These are phyloP conservation scores for Amylocystis lapponica DNA, from an alignment of 768 basidiomycete species.

Conservation along the genomic window DNA sequence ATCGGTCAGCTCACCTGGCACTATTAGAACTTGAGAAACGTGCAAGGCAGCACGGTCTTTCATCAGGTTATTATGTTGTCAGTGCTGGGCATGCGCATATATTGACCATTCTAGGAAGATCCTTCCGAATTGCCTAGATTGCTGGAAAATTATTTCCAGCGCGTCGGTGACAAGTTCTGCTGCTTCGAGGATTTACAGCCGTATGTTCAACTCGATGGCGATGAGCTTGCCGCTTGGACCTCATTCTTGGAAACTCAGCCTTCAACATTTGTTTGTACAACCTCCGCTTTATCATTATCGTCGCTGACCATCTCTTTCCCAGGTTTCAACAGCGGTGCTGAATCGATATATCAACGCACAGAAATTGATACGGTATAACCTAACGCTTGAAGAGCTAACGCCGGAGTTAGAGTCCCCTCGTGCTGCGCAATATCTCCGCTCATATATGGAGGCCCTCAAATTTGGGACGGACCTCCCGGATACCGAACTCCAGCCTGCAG, in stretches of 20 bases:
- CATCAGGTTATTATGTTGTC: conserved; percentile 33
- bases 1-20: conserved; percentile 70
- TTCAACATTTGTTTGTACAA: conserved; percentile 37
- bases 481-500: conserved; percentile 83
- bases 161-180: conserved; percentile 75
- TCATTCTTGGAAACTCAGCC: conserved; percentile 45
- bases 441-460: conserved; percentile 63
- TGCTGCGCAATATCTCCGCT: conserved; percentile 45
- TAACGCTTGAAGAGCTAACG: conserved; percentile 44
- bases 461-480: conserved; percentile 59
- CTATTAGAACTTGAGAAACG: conserved; percentile 73
- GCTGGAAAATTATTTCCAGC: conserved; percentile 63
- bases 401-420: conserved; percentile 50
- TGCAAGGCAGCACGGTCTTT: conserved; percentile 40
- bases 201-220: conserved; percentile 48
- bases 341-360: conserved; percentile 66
- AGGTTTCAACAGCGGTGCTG: conserved; percentile 52
- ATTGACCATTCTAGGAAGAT: conserved; percentile 32
- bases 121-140: conserved; percentile 37
- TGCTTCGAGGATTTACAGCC: conserved; percentile 83
- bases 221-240: conserved; percentile 46
- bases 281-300: not conserved
- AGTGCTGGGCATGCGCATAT: not conserved
- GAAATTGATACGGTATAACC: conserved; percentile 65
- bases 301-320: conserved; percentile 16